These are phyloP conservation scores for Hypoxylon rubiginosum DNA, from an alignment of 2,329 filamentous ascomycete species.

Conservation along the genomic window DNA sequence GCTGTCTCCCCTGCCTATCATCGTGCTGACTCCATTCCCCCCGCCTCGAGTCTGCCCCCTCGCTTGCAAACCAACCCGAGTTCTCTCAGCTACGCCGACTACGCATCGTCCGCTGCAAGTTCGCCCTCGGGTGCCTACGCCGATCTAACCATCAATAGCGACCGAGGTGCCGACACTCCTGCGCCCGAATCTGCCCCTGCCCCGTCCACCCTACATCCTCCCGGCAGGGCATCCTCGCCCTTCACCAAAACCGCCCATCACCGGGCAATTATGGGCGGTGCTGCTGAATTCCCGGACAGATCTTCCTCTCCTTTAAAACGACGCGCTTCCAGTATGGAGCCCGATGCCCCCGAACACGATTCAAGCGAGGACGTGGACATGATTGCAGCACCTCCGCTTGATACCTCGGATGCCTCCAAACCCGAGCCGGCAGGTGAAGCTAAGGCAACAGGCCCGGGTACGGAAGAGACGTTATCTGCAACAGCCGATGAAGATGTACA, in stretches of 20 bases:
- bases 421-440: conserved; percentile 10
- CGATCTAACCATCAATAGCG: conserved; percentile 69
- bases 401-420: conserved; percentile 35
- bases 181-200: conserved; percentile 59
- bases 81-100: conserved; percentile 61
- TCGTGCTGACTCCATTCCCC: conserved; percentile 54
- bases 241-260: conserved; percentile 61
- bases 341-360: conserved; percentile 56
- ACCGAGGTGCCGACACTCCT: conserved; percentile 62
- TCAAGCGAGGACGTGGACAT: conserved; percentile 63
- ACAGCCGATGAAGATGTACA: conserved; percentile 9
- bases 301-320: conserved; percentile 76
- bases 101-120: conserved; percentile 68
- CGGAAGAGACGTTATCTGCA: conserved; percentile 7
- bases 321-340: conserved; percentile 73
- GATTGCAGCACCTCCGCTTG: conserved; percentile 51
- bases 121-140: conserved; percentile 70
- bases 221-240: conserved; percentile 66
- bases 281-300: conserved; percentile 69
- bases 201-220: conserved; percentile 47
- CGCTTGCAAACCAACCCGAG: conserved; percentile 63
- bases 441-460: neutral
- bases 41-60: conserved; percentile 66
- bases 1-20: conserved; percentile 53
- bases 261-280: conserved; percentile 71